Base-by-base conservation (phyloP, 768 basidiomycete genomes). In the Suillus fuscotomentosus region DNA sequence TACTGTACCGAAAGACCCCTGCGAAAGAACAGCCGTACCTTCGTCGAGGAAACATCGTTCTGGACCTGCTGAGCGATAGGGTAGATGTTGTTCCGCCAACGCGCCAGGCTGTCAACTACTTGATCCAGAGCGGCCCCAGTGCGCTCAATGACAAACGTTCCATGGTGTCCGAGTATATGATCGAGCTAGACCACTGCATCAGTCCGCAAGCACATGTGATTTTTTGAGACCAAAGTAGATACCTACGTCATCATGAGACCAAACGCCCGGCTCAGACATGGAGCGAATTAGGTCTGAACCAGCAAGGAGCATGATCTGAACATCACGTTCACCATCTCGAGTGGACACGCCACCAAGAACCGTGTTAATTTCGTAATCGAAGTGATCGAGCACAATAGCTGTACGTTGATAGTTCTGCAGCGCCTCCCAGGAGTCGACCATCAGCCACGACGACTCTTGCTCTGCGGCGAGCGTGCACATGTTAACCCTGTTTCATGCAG, bases 351-450 rank as follows among this genome's bases (percentile, higher is more conserved):
- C 97, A 6, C 95, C 94, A 22, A 89, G 79, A 47, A 88, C 82
- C 9, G 84, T 87, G 78, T 99, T 99, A 72, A 99, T 88, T 80
- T 97, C 90, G 72, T 95, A 84, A 74, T 99, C 93, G 73, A 99
- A 95, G 73, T 99, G 97, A 75, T 99, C 96, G 61, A 99, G 85
- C 61, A 99, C 97, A 62, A 97, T 87, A 42, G 97, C 97, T 1
- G 97, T 99, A 66, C 95, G 91, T 73, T 95, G 92, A 80, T 99
- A 99, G 51, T 86, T 82, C 77, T 95, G 96, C 75, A 94, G 90
- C 11, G 95, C 95, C 77, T 99, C 97, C 96, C 96, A 99, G n/a
- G 95, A 82, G 74, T 99, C 97, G 55, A 98, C 91, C 95, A 97
- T 98, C 53, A 99, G 83, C 95, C 94, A 98, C 17, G 88, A 85